A percentile compares a stretch with the other conserved stretches of the same genome.
These are phyloP conservation scores for Amanita brunnescens DNA, from an alignment of 768 basidiomycete species.

Conservation along the genomic window DNA sequence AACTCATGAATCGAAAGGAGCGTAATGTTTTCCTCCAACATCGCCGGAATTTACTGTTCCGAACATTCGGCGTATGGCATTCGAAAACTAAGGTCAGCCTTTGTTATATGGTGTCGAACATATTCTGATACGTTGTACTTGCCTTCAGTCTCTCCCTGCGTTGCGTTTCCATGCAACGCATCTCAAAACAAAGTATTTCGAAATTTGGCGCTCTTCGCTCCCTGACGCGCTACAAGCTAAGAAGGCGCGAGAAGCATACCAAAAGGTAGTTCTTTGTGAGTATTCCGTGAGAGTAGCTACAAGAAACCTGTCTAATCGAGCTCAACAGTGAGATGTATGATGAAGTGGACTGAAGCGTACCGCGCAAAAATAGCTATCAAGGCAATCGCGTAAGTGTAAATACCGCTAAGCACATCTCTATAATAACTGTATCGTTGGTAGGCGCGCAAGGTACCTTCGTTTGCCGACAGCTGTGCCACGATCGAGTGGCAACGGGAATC, in stretches of 20 bases:
- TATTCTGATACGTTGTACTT: not conserved
- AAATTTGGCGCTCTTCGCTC: conserved; percentile 59
- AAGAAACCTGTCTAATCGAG: not conserved
- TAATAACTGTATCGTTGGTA: conserved; percentile 19
- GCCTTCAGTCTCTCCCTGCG: conserved; percentile 61
- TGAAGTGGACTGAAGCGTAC: conserved; percentile 62
- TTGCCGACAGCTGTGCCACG: conserved; percentile 51
- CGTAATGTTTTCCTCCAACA: conserved; percentile 48
- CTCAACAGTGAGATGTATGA: conserved; percentile 39
- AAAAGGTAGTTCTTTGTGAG: conserved; percentile 49
- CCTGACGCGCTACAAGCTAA: conserved; percentile 60
- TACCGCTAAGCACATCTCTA: not conserved
- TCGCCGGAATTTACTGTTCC: conserved; percentile 52
- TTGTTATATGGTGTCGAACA: not conserved
- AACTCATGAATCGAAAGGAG: conserved; percentile 33
- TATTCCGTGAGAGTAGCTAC: conserved; percentile 6
- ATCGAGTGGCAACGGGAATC: not conserved
- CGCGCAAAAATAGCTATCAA: conserved; percentile 66
- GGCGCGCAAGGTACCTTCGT: conserved; percentile 76
- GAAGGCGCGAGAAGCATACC: conserved; percentile 55
- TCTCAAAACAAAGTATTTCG: conserved; percentile 54
- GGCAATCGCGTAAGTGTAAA: conserved; percentile 67
- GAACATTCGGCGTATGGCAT: conserved; percentile 69
- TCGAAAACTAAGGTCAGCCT: conserved; percentile 56
- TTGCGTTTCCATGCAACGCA: conserved; percentile 64